phyloP scores from a whole-genome alignment of 768 basidiomycete genomes.

The Amanita subjunquillea region DNA sequence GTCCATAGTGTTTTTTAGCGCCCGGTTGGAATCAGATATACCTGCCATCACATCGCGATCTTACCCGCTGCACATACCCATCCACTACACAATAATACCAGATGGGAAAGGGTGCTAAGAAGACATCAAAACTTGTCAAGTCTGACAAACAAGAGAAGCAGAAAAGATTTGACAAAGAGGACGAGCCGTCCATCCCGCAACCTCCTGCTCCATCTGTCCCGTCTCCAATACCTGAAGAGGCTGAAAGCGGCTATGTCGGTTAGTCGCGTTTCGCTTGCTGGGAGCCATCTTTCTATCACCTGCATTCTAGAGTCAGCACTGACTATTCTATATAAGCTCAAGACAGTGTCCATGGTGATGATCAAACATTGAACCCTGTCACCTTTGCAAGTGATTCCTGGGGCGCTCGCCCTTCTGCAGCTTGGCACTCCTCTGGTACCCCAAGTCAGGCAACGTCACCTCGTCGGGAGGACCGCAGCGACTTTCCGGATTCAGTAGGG shows the following conservation, averaged over 20 bases:
- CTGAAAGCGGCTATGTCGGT: slow-evolving; percentile 1
- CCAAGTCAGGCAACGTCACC: neutral
- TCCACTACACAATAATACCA: neutral
- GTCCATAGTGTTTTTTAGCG: too few relatives aligned
- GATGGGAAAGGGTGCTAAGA: slow-evolving; percentile 6
- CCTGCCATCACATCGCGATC: neutral
- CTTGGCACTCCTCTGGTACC: neutral
- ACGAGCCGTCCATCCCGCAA: neutral
- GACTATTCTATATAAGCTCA: slow-evolving; percentile 4
- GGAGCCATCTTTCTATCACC: neutral
- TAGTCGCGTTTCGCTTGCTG: neutral
- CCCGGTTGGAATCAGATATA: neutral
- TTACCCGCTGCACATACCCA: neutral
- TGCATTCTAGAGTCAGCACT: neutral
- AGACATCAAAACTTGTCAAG: slow-evolving; percentile 1
- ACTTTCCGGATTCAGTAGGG: neutral
- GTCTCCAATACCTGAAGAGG: slow-evolving; percentile 4
- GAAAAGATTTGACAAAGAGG: neutral
- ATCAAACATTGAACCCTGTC: neutral
- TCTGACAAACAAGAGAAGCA: neutral
- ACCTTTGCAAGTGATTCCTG: neutral
- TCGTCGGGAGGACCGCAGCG: neutral
- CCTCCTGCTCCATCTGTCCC: neutral
- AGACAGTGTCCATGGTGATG: slow-evolving; percentile 1
- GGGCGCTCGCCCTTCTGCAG: neutral